A percentile compares a stretch with the other conserved stretches of the same genome.
Conservation (phyloP, 805 yeast species). For the Zygosaccharomyces kombuchaensis region DNA sequence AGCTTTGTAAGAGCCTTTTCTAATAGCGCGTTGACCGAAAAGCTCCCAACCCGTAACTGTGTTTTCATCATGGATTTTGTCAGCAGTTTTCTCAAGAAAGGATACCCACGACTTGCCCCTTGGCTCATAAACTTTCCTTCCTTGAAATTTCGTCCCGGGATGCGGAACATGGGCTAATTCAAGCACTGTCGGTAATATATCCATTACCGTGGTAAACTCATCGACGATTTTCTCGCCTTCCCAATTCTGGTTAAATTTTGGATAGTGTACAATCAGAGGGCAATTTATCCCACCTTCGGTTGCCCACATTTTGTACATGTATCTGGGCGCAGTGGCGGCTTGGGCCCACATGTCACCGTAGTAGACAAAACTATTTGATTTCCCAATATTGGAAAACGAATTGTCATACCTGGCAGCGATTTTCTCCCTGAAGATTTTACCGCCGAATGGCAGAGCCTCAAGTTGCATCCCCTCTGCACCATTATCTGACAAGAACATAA, state of each 20-base stretch:
- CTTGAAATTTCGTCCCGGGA: conserved; percentile 41
- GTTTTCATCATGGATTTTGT: conserved; percentile 39
- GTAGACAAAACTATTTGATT: conserved; percentile 44
- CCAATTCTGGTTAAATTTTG: conserved; percentile 28
- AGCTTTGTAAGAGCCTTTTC: conserved; percentile 48
- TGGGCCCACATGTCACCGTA: conserved; percentile 60
- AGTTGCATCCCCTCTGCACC: conserved; percentile 61
- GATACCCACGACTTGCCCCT: conserved; percentile 46
- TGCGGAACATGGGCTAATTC: conserved; percentile 45
- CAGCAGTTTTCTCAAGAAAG: conserved; percentile 33
- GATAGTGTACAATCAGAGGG: conserved; percentile 48
- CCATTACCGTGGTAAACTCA: conserved; percentile 55
- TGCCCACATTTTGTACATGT: conserved; percentile 54
- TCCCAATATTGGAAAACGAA: conserved; percentile 45
- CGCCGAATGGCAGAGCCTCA: conserved; percentile 48
- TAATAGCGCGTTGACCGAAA: conserved; percentile 52
- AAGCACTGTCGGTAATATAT: conserved; percentile 51
- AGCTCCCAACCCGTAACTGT: conserved; percentile 54
- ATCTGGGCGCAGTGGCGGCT: conserved; percentile 55
- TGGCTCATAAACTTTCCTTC: conserved; percentile 41
- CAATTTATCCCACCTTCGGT: conserved; percentile 59
- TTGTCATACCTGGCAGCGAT: conserved; percentile 41
- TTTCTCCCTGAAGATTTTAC: conserved; percentile 18
- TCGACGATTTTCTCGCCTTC: conserved; percentile 33
- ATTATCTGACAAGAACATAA: conserved; percentile 59